These are phyloP conservation scores for Kurtzmaniella natalensis DNA, from an alignment of 1,139 yeast genomes.

Conservation along the genomic window DNA sequence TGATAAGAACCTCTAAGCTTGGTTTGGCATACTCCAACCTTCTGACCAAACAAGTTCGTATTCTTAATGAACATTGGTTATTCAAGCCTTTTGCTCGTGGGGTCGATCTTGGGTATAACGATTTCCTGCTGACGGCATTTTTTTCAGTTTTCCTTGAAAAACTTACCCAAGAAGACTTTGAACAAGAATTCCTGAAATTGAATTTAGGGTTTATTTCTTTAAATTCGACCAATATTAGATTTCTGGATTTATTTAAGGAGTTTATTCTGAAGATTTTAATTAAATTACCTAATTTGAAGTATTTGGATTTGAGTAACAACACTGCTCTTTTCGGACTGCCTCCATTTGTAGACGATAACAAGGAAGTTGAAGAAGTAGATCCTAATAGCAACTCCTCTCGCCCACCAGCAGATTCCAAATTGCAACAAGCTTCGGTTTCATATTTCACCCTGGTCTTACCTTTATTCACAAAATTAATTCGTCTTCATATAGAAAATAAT, in stretches of 20 bases:
- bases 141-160: slow-evolving; percentile 23
- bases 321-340: slow-evolving; percentile 43
- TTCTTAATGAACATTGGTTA: slow-evolving; percentile 42
- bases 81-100: slow-evolving; percentile 43
- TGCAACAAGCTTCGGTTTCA: slow-evolving; percentile 22
- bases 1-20: slow-evolving; percentile 47
- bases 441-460: slow-evolving; percentile 54
- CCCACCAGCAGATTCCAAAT: slow-evolving; percentile 3
- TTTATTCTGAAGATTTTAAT: slow-evolving; percentile 29
- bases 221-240: slow-evolving; percentile 57
- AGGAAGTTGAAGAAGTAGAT: neutral
- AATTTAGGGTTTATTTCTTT: slow-evolving; percentile 60
- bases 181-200: slow-evolving; percentile 20
- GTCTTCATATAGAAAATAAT: slow-evolving; percentile 63
- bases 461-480: slow-evolving; percentile 47
- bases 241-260: slow-evolving; percentile 28
- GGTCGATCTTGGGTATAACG: slow-evolving; percentile 69
- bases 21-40: slow-evolving; percentile 70
- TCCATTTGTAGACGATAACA: neutral
- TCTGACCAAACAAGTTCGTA: slow-evolving; percentile 43
- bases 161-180: slow-evolving; percentile 17
- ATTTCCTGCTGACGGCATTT: slow-evolving; percentile 39
- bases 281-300: slow-evolving; percentile 50
- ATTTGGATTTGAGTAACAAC: slow-evolving; percentile 67
- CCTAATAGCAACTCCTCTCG: neutral